Base-by-base conservation (phyloP, 352 stramenopile species). In the Globisporangium radiosum region DNA sequence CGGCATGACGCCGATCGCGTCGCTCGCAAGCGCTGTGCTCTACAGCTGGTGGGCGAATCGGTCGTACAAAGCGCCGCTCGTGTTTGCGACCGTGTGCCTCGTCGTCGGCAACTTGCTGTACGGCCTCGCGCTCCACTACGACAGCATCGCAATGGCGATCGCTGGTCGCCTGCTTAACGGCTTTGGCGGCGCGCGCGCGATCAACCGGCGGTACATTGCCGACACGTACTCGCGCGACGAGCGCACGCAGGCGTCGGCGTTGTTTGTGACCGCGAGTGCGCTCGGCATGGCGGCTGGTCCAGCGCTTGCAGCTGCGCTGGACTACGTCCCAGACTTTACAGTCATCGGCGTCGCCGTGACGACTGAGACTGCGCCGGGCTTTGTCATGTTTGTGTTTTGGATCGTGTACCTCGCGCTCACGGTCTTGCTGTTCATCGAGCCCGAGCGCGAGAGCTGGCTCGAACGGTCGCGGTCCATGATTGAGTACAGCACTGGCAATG, bases 1-100 rank as follows among this genome's bases (percentile, higher is more conserved):
- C 63, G 96, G 95, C 57, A 98, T 98, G 92, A 98, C 96, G 15
- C 93, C 96, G 13, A 84, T 97, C 44, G 94, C 96, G n/a, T 97
- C 95, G 11, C 88, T 98, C 62, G 60, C 94, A 37, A 97, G 90
- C 53, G 94, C 92, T 0, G 71, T 99, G 19, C 72, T 98, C 13
- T 98, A 98, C 75, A 96, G 83, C 57, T 98, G 91, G 88, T 97
- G 90, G 90, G 88, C 88, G 15, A 97, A 97, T 68, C 82, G 71
- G 5, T 95, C 85, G 59, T 97, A 96, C 72, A 91, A 90, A 62
- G 62, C 49, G 14, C 91, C 90, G 42, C 66, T 97, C n/a, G 61
- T 93, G 42, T 90, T 93, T 45, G 89, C 88, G 17, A 90, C 82
- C 0, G 60, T 82, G 45, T 92, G 89, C 47, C 69, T 96, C 11